Conservation (phyloP, 768 basidiomycete genomes). For the Multifurca ochricompacta region DNA sequence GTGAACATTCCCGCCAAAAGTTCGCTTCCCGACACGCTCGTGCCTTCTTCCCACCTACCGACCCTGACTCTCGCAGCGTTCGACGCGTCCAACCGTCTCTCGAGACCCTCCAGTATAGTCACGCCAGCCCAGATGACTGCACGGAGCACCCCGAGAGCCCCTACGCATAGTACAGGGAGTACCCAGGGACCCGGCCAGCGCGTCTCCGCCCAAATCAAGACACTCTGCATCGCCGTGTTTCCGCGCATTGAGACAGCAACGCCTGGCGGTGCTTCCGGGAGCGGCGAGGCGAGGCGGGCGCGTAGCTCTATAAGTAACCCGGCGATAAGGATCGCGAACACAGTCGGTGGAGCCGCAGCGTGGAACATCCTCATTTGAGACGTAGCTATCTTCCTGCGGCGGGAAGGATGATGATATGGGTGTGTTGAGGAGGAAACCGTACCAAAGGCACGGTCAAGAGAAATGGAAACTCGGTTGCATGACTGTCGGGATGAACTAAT, state of each 20-base stretch:
- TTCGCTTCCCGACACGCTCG: conserved; percentile 11
- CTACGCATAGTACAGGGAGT: conserved; percentile 2
- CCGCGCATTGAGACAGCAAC: not conserved
- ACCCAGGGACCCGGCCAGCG: conserved; percentile 11
- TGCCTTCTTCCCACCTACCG: conserved; percentile 14
- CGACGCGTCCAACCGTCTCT: not conserved
- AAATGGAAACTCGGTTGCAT: not conserved
- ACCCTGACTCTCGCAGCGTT: not conserved
- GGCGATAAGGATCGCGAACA: conserved; percentile 8
- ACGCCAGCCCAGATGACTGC: not conserved
- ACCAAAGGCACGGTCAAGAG: not conserved
- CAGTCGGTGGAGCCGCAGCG: not conserved
- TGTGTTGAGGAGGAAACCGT: not conserved
- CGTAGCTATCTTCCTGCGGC: not conserved
- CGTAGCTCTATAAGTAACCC: conserved; percentile 7
- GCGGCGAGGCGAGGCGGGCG: not conserved
- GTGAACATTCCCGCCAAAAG: conserved; percentile 11
- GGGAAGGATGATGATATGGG: not conserved
- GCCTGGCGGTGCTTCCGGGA: not conserved
- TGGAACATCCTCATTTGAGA: conserved; percentile 1
- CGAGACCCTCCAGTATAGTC: not conserved
- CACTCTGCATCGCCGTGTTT: conserved; percentile 1
- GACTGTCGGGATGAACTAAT: not conserved
- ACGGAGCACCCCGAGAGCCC: not conserved
- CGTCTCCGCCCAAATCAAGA: conserved; percentile 11